These are phyloP conservation scores for Daldinia bambusicola DNA, from an alignment of 495 filamentous ascomycete species.

Conservation along the genomic window DNA sequence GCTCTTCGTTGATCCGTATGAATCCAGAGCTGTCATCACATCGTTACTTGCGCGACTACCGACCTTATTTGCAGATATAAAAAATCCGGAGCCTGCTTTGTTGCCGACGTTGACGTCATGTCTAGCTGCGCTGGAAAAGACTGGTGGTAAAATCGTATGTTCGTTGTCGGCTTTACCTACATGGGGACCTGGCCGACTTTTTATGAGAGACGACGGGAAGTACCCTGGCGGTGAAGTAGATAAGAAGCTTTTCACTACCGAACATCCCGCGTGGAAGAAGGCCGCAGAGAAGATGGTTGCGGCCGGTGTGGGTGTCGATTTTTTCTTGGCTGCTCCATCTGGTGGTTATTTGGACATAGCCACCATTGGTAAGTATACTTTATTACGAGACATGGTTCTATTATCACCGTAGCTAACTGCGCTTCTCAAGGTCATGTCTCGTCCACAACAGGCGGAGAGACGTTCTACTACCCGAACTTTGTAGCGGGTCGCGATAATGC, in stretches of 20 bases:
- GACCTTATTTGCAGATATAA: constrained; percentile 82
- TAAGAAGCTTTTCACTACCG: constrained; percentile 89
- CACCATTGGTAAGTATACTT: constrained; percentile 77
- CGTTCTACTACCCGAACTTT: constrained; percentile 96
- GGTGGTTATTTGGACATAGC: constrained; percentile 94
- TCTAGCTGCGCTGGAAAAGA: constrained; percentile 79
- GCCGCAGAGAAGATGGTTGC: constrained; percentile 88
- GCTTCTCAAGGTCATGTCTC: constrained; percentile 69
- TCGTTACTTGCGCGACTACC: constrained; percentile 84
- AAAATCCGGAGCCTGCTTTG: constrained; percentile 88
- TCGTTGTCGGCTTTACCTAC: constrained; percentile 85
- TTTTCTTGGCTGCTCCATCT: constrained; percentile 90
- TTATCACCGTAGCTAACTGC: constrained; percentile 34
- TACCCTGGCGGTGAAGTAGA: constrained; percentile 88
- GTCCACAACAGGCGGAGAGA: constrained; percentile 87
- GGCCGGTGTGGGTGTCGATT: constrained; percentile 86
- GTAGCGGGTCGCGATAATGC: constrained; percentile 83
- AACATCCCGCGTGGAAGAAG: constrained; percentile 85
- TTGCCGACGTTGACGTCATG: constrained; percentile 85
- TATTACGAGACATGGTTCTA: neutral
- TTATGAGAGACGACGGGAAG: constrained; percentile 87
- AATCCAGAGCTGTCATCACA: constrained; percentile 87
- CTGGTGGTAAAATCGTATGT: constrained; percentile 93
- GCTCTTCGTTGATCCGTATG: constrained; percentile 94
- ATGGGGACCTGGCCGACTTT: constrained; percentile 85